Evolutionary conservation across 495 filamentous ascomycete species (phyloP).

Genomic region (Trichoderma virens): DNA sequence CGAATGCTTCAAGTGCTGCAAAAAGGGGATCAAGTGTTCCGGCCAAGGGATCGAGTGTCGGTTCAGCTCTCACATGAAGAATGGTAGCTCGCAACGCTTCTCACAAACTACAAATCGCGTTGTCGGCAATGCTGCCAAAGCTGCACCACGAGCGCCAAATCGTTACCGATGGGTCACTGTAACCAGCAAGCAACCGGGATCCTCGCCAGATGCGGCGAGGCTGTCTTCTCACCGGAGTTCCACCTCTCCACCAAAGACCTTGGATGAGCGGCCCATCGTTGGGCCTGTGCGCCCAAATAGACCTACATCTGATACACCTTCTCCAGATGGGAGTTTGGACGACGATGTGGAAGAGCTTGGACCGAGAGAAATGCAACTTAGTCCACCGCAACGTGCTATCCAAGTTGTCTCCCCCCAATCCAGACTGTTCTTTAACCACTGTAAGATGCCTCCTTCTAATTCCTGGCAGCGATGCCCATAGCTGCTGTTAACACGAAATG

Average conservation of each 20-base stretch:
- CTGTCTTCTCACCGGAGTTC: neutral
- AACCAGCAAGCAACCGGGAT: neutral
- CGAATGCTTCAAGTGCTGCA: conserved; percentile 2
- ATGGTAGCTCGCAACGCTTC: neutral
- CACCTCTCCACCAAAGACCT: neutral
- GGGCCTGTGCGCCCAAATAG: neutral
- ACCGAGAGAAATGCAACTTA: neutral
- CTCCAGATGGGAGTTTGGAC: neutral
- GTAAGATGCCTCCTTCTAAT: neutral
- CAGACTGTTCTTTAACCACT: neutral
- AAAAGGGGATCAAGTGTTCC: conserved; percentile 4
- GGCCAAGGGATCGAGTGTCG: neutral
- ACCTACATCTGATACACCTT: neutral
- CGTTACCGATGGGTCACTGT: neutral
- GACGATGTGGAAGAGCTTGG: neutral
- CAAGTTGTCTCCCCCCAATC: neutral
- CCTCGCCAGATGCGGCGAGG: neutral
- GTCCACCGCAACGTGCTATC: neutral
- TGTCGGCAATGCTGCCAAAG: neutral
- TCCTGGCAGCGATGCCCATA: neutral
- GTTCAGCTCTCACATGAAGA: conserved; percentile 1
- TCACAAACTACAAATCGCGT: neutral
- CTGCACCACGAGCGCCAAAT: neutral
- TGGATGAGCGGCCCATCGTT: neutral
- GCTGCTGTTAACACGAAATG: neutral